Evolutionary conservation across 768 basidiomycete species (phyloP), one percentile per base, ranked within the genome.

Genomic region (Lentinula sp.): DNA sequence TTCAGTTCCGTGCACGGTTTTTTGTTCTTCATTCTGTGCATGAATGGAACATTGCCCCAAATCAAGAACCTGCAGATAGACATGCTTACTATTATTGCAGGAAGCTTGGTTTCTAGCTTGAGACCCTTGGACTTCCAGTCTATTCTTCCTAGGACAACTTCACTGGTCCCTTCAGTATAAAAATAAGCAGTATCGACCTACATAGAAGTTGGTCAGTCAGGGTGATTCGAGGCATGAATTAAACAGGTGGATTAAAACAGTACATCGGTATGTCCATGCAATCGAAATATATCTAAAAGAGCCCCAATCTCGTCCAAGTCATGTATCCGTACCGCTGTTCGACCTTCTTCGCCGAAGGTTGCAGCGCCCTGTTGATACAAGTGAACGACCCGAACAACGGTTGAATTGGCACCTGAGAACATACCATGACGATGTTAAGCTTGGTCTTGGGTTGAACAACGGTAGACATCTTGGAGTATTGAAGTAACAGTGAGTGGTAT

Each of bases 31-130:
- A 16, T 56, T n/a, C 23, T 28, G 28, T 28, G 15, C 37, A 28
- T n/a, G 23, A 28, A 23, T 10, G 32, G n/a, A 33, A 48, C 15
- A 12, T 28, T 4, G 4, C 6, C 28, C 37, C 28, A 13, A 32
- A 23, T 37, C 57, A 48, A 32, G 6, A 28, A 3, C 28, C 12
- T n/a, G 16, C 42, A n/a, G 15, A 43, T 16, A 55, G 18, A 41
- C 32, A 45, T 4, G 57, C 63, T 58, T 33, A 69, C 69, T 3
- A 64, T 57, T 43, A 62, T 68, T 0, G 80, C 80, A 59, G 76
- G 79, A 42, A 77, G 74, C 68, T 84, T 84, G 9, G 79, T 83
- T 6, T 78, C 79, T 59, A 84, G 69, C 53, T 69, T 71, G 41
- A 82, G 62, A 0, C 77, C 78, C 16, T 77, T 70, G 39, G 70